These are phyloP conservation scores for Pythium phragmiticola DNA, from an alignment of 352 stramenopile species.

Conservation along the genomic window DNA sequence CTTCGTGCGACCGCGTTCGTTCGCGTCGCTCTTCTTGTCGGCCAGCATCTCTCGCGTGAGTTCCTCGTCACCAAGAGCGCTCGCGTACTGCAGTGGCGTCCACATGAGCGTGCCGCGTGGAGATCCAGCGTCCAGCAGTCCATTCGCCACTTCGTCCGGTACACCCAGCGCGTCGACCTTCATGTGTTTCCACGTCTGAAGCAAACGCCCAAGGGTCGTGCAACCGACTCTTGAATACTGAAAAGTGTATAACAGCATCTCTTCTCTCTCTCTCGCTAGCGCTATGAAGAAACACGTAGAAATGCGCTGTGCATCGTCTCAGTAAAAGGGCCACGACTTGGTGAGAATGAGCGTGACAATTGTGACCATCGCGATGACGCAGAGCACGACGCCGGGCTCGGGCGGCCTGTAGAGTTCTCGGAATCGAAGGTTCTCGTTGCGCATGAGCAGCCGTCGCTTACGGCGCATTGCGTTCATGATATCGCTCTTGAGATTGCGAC, in stretches of 20 bases:
- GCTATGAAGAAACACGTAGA: no score
- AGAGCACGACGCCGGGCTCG: conserved; percentile 63
- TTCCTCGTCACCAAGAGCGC: conserved; percentile 56
- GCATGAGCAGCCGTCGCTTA: conserved; percentile 61
- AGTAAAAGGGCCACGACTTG: conserved; percentile 82
- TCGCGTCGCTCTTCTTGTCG: conserved; percentile 21
- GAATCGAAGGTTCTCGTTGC: conserved; percentile 77
- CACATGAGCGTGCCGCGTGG: conserved; percentile 54
- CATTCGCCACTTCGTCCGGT: conserved; percentile 26
- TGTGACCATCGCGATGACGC: conserved; percentile 45
- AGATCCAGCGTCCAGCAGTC: conserved; percentile 52
- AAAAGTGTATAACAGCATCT: not conserved
- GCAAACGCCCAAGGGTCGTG: conserved; percentile 26
- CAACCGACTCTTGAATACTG: not conserved
- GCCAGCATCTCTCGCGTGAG: conserved; percentile 40
- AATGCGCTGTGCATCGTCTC: no score
- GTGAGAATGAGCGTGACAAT: conserved; percentile 71
- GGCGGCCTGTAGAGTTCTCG: conserved; percentile 69
- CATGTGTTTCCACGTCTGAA: conserved; percentile 15
- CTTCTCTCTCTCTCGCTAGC: not conserved
- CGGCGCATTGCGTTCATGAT: conserved; percentile 51
- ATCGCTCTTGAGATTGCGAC: conserved; percentile 33
- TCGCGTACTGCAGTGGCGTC: conserved; percentile 79
- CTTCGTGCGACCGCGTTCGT: conserved; percentile 40
- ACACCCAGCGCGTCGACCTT: conserved; percentile 43